These are phyloP conservation scores for Daedalea quercina DNA, from an alignment of 768 basidiomycete genomes.

Conservation along the genomic window DNA sequence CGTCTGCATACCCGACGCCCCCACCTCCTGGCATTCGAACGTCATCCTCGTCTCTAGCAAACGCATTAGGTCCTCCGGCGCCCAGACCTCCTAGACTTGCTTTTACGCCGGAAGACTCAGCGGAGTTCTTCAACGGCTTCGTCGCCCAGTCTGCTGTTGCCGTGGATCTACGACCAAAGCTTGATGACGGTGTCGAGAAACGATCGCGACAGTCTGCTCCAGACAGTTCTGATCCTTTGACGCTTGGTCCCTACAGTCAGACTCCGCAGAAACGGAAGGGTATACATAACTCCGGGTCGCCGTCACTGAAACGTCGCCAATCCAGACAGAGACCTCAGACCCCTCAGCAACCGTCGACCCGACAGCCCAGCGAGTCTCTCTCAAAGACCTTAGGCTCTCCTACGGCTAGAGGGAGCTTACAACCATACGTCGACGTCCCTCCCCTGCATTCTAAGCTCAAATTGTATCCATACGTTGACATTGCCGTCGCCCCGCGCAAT, in stretches of 20 bases:
- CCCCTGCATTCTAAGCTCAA: conserved; percentile 14
- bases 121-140: conserved; percentile 61
- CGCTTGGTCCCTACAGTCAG: conserved; percentile 26
- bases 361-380: neutral
- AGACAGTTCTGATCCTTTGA: conserved; percentile 54
- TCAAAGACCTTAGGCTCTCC: conserved; percentile 7
- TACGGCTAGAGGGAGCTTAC: conserved; percentile 15
- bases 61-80: conserved; percentile 50
- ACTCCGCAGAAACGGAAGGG: conserved; percentile 74
- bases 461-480: conserved; percentile 21
- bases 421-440: conserved; percentile 25
- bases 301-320: conserved; percentile 49
- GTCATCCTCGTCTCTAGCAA: conserved; percentile 72
- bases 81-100: conserved; percentile 23
- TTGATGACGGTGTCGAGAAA: conserved; percentile 15
- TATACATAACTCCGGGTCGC: conserved; percentile 50
- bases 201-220: conserved; percentile 7
- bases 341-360: neutral
- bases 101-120: conserved; percentile 52
- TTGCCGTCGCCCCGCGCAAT: conserved; percentile 20
- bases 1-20: conserved; percentile 63
- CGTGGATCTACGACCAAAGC: neutral
- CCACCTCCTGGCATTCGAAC: conserved; percentile 54
- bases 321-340: neutral
- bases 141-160: conserved; percentile 44